Conservation (phyloP, 164 flowering plant genomes). For the Kingdonia uniflora region DNA sequence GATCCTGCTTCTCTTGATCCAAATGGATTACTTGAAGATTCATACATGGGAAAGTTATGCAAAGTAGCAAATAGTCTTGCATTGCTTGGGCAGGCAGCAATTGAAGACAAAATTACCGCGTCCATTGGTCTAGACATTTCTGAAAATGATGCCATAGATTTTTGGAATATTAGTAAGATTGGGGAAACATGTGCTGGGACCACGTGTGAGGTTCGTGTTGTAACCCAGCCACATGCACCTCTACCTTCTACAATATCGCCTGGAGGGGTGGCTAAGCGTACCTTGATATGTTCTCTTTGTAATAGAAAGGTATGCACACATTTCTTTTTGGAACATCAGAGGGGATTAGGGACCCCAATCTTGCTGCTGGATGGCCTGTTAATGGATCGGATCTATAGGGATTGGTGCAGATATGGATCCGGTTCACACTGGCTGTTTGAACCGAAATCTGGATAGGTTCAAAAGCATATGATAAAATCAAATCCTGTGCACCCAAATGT, state of each 20-base stretch:
- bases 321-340: too few relatives aligned
- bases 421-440: too few relatives aligned
- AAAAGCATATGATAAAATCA: too few relatives aligned
- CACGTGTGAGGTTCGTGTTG: slow-evolving; percentile 65
- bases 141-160: slow-evolving; percentile 50
- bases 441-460: too few relatives aligned
- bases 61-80: slow-evolving; percentile 65
- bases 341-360: too few relatives aligned
- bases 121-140: slow-evolving; percentile 59
- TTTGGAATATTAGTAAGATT: slow-evolving; percentile 73
- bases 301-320: slow-evolving; percentile 34
- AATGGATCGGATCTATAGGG: too few relatives aligned
- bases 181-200: slow-evolving; percentile 71
- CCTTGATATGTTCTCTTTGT: slow-evolving; percentile 56
- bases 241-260: slow-evolving; percentile 24
- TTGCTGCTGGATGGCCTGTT: too few relatives aligned
- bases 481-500: too few relatives aligned
- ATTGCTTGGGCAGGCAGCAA: slow-evolving; percentile 60
- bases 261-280: slow-evolving; percentile 20
- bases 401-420: too few relatives aligned
- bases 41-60: slow-evolving; percentile 56
- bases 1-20: slow-evolving; percentile 96
- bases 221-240: slow-evolving; percentile 19
- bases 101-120: slow-evolving; percentile 74
- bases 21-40: slow-evolving; percentile 55